phyloP scores from a whole-genome alignment of 73 alveolate genomes.

The Symbiodinium pilosum region DNA sequence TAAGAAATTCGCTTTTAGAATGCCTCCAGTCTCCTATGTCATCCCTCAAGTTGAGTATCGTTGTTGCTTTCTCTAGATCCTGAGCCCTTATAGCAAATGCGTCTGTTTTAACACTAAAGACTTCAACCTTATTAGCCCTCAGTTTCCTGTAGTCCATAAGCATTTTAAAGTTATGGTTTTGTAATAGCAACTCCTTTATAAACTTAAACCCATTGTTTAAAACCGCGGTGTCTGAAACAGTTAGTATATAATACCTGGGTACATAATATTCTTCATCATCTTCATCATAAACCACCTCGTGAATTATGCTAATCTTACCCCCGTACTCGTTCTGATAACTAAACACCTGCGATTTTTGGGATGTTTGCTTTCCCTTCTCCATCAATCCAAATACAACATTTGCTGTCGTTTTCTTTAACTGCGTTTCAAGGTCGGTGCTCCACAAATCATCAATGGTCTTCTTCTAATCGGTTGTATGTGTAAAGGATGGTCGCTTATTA shows the following conservation, averaged over 20 bases:
- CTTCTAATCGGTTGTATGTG: neutral
- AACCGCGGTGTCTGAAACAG: slow-evolving; percentile 5
- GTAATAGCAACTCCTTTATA: slow-evolving; percentile 26
- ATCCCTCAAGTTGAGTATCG: slow-evolving; percentile 12
- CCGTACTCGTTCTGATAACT: neutral
- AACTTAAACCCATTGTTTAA: slow-evolving; percentile 10
- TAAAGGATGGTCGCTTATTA: neutral
- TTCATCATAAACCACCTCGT: neutral
- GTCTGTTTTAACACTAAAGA: neutral
- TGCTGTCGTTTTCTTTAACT: neutral
- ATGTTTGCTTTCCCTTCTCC: slow-evolving; percentile 27
- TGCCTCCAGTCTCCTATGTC: slow-evolving; percentile 44
- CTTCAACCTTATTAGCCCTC: neutral
- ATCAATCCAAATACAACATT: slow-evolving; percentile 23
- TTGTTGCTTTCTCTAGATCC: slow-evolving; percentile 15
- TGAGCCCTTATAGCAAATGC: neutral
- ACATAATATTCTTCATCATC: neutral
- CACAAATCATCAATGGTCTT: neutral
- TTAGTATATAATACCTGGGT: neutral
- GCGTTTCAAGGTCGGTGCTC: neutral
- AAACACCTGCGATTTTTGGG: slow-evolving; percentile 6
- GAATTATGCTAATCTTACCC: neutral
- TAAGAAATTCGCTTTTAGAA: neutral
- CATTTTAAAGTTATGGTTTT: slow-evolving; percentile 27
- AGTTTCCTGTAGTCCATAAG: slow-evolving; percentile 2